phyloP scores from a whole-genome alignment of 257 asterid species.

The Lycium barbarum region DNA sequence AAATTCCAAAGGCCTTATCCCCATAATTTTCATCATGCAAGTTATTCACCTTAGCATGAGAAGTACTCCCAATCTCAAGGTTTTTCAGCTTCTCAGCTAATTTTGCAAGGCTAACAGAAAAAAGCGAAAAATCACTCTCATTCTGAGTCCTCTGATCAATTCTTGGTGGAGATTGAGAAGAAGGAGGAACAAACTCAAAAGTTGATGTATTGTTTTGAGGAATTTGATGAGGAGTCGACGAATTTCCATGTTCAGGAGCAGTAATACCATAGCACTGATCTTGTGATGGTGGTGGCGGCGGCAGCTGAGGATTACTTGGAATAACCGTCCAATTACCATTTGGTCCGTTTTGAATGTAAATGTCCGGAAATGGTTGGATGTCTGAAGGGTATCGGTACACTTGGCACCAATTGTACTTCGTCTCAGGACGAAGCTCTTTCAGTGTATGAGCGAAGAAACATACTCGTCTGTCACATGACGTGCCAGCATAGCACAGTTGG shows the following conservation, averaged over 20 bases:
- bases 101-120: not conserved
- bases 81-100: not conserved
- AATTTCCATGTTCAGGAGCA: not conserved
- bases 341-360: not conserved
- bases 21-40: not conserved
- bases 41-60: not conserved
- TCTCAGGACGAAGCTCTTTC: not conserved
- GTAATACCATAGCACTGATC: not conserved
- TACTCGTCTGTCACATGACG: not conserved
- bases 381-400: not conserved
- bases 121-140: not conserved
- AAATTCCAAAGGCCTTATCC: not conserved
- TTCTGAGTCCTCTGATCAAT: not conserved
- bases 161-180: not conserved
- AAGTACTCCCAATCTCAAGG: not conserved
- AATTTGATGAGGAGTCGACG: not conserved
- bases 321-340: not conserved
- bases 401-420: not conserved
- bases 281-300: not conserved
- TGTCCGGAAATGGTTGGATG: not conserved
- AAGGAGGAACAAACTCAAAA: not conserved
- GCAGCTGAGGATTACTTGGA: not conserved
- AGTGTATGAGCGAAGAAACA: slow-evolving; percentile 26
- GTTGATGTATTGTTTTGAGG: not conserved
- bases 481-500: not conserved